Conservation (phyloP, 108 stramenopile species). For the Pseudonitzschia pungens region DNA sequence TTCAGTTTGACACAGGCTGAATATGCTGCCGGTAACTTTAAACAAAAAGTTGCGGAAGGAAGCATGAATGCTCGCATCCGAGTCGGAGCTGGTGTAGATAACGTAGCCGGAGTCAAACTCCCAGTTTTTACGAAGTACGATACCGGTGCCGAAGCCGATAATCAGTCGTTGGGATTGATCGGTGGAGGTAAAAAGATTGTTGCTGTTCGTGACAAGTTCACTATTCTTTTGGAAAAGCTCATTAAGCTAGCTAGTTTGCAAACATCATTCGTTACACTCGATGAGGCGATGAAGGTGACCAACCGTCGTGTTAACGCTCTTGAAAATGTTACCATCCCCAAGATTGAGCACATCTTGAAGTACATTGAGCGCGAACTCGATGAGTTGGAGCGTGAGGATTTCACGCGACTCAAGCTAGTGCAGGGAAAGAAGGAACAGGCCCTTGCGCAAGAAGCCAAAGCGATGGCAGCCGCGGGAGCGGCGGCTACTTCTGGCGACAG, state of each 20-base stretch:
- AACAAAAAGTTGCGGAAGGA: conserved; percentile 92
- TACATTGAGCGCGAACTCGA: conserved; percentile 97
- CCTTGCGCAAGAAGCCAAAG: conserved; percentile 34
- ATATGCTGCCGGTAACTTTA: conserved; percentile 98
- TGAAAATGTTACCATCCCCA: conserved; percentile 98
- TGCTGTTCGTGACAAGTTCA: conserved; percentile 90
- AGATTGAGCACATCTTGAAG: conserved; percentile 85
- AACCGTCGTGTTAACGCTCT: conserved; percentile 98
- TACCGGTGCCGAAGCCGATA: conserved; percentile 85
- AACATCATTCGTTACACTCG: conserved; percentile 95
- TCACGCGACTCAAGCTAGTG: conserved; percentile 97
- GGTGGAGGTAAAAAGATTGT: conserved; percentile 96
- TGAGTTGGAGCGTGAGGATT: conserved; percentile 98
- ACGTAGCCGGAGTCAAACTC: conserved; percentile 98
- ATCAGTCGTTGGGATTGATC: conserved; percentile 90
- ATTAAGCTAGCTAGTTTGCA: conserved; percentile 97
- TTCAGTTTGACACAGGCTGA: conserved; percentile 97
- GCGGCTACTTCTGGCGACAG: conserved; percentile 22
- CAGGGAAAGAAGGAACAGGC: conserved; percentile 77
- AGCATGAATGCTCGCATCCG: conserved; percentile 84
- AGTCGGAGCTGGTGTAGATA: conserved; percentile 89
- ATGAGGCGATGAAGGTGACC: conserved; percentile 97
- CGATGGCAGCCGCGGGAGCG: conserved; percentile 30
- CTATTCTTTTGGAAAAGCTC: conserved; percentile 77
- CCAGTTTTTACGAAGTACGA: conserved; percentile 96